Percentiles rank a stretch among this genome's conserved stretches.
Conservation (phyloP, 192 early-diverging fungal genomes). For the Rhizophagus sp. region DNA sequence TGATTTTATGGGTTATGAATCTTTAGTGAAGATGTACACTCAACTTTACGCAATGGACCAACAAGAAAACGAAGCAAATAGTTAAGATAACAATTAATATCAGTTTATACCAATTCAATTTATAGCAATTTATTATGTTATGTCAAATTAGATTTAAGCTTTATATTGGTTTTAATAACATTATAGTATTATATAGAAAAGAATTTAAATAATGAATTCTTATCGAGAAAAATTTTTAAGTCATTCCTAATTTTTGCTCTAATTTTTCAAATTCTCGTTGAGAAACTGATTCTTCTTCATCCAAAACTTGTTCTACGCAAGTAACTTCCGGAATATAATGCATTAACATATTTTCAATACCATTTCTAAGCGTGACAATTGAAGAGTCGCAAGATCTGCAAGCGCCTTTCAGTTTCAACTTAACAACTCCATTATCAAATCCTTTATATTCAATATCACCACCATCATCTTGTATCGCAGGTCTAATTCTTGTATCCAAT, state of each 20-base stretch:
- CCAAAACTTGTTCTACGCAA: slow-evolving; percentile 83
- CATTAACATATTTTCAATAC: slow-evolving; percentile 99
- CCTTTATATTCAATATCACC: slow-evolving; percentile 97
- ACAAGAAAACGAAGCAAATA: slow-evolving; percentile 5
- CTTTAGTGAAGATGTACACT: slow-evolving; percentile 85
- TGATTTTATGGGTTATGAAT: slow-evolving; percentile 84
- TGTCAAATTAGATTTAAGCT: neutral
- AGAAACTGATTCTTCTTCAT: slow-evolving; percentile 78
- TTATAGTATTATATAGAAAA: neutral
- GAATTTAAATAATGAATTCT: neutral
- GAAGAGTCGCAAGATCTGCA: slow-evolving; percentile 92
- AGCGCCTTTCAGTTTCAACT: slow-evolving; percentile 90
- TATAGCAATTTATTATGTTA: neutral
- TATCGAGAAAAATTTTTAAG: neutral
- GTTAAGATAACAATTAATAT: neutral
- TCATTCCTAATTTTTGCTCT: slow-evolving; percentile 47
- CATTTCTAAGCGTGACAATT: slow-evolving; percentile 93
- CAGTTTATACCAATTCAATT: neutral
- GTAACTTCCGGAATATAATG: slow-evolving; percentile 97
- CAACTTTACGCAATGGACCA: slow-evolving; percentile 62
- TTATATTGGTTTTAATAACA: neutral
- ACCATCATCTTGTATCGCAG: slow-evolving; percentile 98
- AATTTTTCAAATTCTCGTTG: slow-evolving; percentile 90
- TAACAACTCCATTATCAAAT: slow-evolving; percentile 88
- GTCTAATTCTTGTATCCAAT: slow-evolving; percentile 91